Conservation (phyloP, 2,329 filamentous ascomycete genomes). For the Huntiella omanensis region DNA sequence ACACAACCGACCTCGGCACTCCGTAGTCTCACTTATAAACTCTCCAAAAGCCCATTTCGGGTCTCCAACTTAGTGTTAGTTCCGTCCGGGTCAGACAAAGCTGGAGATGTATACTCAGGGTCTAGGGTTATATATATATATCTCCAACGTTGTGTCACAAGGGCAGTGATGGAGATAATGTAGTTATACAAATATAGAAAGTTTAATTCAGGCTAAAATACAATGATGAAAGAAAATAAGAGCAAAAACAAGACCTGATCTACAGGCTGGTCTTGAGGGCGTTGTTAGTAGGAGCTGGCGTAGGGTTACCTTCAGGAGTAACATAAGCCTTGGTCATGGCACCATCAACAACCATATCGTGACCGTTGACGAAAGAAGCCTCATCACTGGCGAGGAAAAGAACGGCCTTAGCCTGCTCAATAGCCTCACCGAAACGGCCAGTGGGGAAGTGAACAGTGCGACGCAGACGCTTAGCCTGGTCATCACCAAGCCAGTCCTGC, state of each 20-base stretch:
- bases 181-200: too few species aligned
- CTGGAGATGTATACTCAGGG: too few species aligned
- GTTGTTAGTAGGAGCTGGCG: slow-evolving; percentile 38
- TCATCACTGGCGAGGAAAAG: slow-evolving; percentile 59
- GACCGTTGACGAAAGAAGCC: slow-evolving; percentile 55
- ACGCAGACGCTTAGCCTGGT: slow-evolving; percentile 47
- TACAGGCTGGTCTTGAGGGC: slow-evolving; percentile 24
- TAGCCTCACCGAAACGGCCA: slow-evolving; percentile 57
- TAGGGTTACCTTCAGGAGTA: slow-evolving; percentile 13
- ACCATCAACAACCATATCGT: slow-evolving; percentile 52
- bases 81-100: too few species aligned
- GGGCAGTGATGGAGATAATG: too few species aligned
- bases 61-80: too few species aligned
- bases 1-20: too few species aligned
- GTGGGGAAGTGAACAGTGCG: slow-evolving; percentile 60
- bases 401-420: slow-evolving; percentile 59
- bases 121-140: too few species aligned
- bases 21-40: too few species aligned
- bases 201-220: too few species aligned
- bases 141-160: too few species aligned
- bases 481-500: slow-evolving; percentile 60
- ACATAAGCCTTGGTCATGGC: slow-evolving; percentile 42
- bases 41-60: too few species aligned
- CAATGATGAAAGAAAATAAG: neutral
- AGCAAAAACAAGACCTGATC: neutral